Evolutionary conservation across 306 rosid genomes (phyloP).

Genomic region (Styphnolobium japonicum): DNA sequence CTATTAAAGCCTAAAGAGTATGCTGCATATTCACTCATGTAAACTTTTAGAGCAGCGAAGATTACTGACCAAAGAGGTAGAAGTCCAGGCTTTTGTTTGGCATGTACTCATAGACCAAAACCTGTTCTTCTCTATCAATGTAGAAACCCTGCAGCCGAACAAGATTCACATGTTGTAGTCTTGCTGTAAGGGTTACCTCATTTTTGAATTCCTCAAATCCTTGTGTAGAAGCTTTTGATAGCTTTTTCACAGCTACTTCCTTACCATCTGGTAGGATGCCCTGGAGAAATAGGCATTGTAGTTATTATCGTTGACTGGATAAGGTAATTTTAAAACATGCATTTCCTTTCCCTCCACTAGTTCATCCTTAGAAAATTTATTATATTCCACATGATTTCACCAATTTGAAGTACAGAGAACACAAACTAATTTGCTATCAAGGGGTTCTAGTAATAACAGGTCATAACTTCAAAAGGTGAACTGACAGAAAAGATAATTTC

Average conservation of each 20-base stretch:
- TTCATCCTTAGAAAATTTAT: not conserved
- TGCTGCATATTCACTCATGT: not conserved
- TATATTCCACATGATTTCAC: not conserved
- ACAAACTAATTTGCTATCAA: no score
- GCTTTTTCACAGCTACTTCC: slow-evolving; percentile 48
- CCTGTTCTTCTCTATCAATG: slow-evolving; percentile 35
- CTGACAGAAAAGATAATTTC: not conserved
- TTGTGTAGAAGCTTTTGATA: slow-evolving; percentile 46
- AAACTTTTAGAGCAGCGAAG: not conserved
- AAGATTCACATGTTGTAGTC: slow-evolving; percentile 53
- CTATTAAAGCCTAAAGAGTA: no score
- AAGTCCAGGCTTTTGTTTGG: slow-evolving; percentile 50
- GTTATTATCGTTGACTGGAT: not conserved
- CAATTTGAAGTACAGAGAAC: no score
- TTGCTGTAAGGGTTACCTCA: slow-evolving; percentile 48
- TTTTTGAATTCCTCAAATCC: slow-evolving; percentile 51
- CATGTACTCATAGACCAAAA: slow-evolving; percentile 51
- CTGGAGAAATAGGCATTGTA: not conserved
- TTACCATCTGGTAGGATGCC: slow-evolving; percentile 34
- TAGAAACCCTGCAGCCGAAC: slow-evolving; percentile 39
- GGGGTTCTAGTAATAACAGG: not conserved
- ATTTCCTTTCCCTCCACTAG: not conserved
- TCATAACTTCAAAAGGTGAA: not conserved
- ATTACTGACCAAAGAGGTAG: slow-evolving; percentile 37
- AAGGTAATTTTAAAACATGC: not conserved